Evolutionary conservation across 1,284 basidiomycete species (phyloP).

Genomic region (Xerocomus minutiporus): DNA sequence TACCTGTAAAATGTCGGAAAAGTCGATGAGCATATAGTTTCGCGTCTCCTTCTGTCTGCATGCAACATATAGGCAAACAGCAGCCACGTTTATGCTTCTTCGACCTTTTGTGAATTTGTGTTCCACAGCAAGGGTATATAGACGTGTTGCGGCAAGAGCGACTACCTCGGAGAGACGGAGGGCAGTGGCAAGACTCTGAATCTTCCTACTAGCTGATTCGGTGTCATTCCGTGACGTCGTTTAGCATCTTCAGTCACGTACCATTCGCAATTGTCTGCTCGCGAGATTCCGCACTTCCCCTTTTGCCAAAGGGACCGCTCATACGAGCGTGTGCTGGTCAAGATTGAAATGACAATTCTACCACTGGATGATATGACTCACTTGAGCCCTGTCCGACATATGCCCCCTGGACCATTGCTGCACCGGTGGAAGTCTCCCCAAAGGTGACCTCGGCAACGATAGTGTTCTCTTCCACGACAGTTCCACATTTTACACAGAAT

Average conservation of each 20-base stretch:
- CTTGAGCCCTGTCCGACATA: slow-evolving; percentile 92
- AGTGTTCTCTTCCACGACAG: slow-evolving; percentile 89
- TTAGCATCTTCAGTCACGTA: slow-evolving; percentile 32
- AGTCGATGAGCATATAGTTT: slow-evolving; percentile 98
- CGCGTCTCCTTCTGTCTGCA: slow-evolving; percentile 88
- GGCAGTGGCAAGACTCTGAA: slow-evolving; percentile 75
- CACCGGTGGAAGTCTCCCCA: slow-evolving; percentile 88
- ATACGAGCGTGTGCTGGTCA: slow-evolving; percentile 70
- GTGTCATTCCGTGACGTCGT: slow-evolving; percentile 1
- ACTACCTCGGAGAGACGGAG: slow-evolving; percentile 79
- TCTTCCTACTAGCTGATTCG: slow-evolving; percentile 68
- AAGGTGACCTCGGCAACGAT: slow-evolving; percentile 95
- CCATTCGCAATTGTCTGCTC: slow-evolving; percentile 89
- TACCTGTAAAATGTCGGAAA: slow-evolving; percentile 87
- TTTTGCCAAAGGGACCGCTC: slow-evolving; percentile 74
- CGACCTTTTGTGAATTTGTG: slow-evolving; percentile 94
- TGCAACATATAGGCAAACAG: slow-evolving; percentile 93
- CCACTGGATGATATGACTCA: slow-evolving; percentile 42
- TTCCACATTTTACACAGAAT: slow-evolving; percentile 81
- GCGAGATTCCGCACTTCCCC: slow-evolving; percentile 71
- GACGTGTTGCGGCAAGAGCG: slow-evolving; percentile 76
- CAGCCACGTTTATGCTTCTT: slow-evolving; percentile 88
- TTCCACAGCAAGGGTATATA: slow-evolving; percentile 92
- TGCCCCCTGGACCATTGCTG: slow-evolving; percentile 92
- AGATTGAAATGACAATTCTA: slow-evolving; percentile 1